Percentiles rank a stretch among this genome's conserved stretches.
These are phyloP conservation scores for Fragaria ananassa DNA, from an alignment of 306 rosid species.

Conservation along the genomic window DNA sequence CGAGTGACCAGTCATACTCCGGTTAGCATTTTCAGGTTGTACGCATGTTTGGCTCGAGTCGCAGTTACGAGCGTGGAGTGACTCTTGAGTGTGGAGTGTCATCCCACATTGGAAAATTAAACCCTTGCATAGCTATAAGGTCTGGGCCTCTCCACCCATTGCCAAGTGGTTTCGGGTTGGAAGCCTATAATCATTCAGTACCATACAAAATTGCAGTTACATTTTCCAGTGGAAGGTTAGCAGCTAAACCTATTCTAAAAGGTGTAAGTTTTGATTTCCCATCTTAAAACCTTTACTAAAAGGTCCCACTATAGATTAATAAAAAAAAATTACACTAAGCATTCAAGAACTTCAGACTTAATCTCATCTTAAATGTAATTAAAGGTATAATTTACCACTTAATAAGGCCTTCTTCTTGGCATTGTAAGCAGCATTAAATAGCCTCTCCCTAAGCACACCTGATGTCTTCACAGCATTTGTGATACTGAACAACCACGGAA, in stretches of 20 bases:
- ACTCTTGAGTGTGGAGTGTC: background rate
- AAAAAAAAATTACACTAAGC: background rate
- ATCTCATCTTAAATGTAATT: background rate
- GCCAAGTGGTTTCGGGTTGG: background rate
- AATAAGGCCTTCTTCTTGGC: slow-evolving; percentile 85
- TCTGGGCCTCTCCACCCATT: background rate
- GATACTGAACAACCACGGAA: slow-evolving; percentile 50
- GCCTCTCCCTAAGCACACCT: slow-evolving; percentile 78
- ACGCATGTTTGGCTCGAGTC: background rate
- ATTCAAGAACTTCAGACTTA: background rate
- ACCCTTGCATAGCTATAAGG: background rate
- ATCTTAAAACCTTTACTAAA: background rate
- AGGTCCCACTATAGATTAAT: background rate
- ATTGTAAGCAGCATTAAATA: slow-evolving; percentile 90
- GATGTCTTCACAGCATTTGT: slow-evolving; percentile 83
- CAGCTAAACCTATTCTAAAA: background rate
- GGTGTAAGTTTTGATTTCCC: background rate
- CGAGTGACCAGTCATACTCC: background rate
- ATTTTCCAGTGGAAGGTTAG: background rate
- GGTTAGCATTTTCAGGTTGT: background rate
- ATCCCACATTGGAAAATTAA: background rate
- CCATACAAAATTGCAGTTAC: background rate
- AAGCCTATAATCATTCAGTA: background rate
- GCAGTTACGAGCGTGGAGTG: background rate
- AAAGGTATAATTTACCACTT: slow-evolving; percentile 49